Percentiles rank a stretch among this genome's conserved stretches.
phyloP scores from a whole-genome alignment of 2,329 filamentous ascomycete genomes.

The Diaporthe sp. region DNA sequence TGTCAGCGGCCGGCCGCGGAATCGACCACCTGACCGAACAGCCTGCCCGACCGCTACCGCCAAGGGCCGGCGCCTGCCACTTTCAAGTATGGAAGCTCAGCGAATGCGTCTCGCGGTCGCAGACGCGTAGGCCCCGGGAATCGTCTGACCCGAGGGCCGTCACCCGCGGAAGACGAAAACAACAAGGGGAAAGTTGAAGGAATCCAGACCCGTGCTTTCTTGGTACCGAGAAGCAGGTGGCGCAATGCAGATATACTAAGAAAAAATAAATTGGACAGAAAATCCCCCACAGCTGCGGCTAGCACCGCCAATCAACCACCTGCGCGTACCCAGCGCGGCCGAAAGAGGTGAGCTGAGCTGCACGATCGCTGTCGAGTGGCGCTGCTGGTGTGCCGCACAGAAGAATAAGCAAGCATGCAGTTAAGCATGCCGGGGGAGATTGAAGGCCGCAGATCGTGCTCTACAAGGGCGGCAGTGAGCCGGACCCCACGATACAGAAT shows the following conservation, averaged over 20 bases:
- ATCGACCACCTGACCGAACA: neutral
- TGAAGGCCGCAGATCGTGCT: slow-evolving; percentile 3
- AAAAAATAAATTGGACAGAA: neutral
- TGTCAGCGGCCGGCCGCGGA: neutral
- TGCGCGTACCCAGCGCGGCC: slow-evolving; percentile 4
- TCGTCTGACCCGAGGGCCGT: neutral
- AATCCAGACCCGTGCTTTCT: neutral
- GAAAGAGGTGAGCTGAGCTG: slow-evolving; percentile 10
- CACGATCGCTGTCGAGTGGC: slow-evolving; percentile 14
- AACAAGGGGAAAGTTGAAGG: neutral
- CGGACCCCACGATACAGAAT: slow-evolving; percentile 14
- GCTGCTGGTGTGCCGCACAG: slow-evolving; percentile 12
- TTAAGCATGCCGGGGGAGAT: neutral
- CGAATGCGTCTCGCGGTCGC: neutral
- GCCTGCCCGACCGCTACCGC: neutral
- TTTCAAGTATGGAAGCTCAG: neutral
- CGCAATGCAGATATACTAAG: slow-evolving; percentile 23
- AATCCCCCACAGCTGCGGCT: slow-evolving; percentile 29
- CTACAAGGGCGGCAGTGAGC: neutral
- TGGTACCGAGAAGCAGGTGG: slow-evolving; percentile 8
- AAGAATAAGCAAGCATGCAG: neutral
- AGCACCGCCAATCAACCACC: slow-evolving; percentile 9
- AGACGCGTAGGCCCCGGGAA: slow-evolving; percentile 12
- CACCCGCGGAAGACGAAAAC: neutral
- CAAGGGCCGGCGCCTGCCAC: neutral